Evolutionary conservation across 257 asterid genomes (phyloP).

Genomic region (Petunia axillaris): DNA sequence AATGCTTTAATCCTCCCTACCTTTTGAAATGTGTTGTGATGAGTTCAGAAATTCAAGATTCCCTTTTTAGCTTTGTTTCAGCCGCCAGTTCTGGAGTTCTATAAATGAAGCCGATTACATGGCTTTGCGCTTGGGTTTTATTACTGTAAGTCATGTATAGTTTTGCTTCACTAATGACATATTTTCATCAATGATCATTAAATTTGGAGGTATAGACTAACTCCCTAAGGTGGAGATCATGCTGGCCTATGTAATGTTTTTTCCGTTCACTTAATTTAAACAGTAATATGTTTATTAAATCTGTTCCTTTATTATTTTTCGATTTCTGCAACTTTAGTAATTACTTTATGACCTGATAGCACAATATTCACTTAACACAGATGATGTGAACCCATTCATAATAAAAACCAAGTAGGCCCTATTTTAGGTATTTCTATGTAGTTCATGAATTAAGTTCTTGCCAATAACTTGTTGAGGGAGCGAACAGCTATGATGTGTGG

Average conservation of each 20-base stretch:
- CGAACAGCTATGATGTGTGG: background rate
- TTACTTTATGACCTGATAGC: background rate
- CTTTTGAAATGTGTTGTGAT: background rate
- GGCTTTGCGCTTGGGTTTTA: conserved; percentile 85
- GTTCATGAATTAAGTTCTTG: conserved; percentile 13
- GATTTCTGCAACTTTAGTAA: background rate
- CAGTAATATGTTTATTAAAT: background rate
- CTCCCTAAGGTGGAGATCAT: background rate
- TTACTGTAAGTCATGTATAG: conserved; percentile 56
- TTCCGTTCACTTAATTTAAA: background rate
- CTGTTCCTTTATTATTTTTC: background rate
- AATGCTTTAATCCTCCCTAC: background rate
- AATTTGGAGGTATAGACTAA: background rate
- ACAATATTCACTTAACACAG: background rate
- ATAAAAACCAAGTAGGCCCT: conserved; percentile 12
- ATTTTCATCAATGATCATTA: background rate
- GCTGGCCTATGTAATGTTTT: background rate
- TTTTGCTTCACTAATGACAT: conserved; percentile 22
- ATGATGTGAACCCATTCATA: background rate
- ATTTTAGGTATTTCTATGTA: background rate
- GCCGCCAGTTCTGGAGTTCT: conserved; percentile 98
- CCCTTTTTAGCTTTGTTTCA: conserved; percentile 81
- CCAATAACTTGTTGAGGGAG: background rate
- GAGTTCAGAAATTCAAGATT: conserved; percentile 12
- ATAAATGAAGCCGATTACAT: conserved; percentile 91